These are phyloP conservation scores for Hymenoscyphus linearis DNA, from an alignment of 2,329 filamentous ascomycete species.

Conservation along the genomic window DNA sequence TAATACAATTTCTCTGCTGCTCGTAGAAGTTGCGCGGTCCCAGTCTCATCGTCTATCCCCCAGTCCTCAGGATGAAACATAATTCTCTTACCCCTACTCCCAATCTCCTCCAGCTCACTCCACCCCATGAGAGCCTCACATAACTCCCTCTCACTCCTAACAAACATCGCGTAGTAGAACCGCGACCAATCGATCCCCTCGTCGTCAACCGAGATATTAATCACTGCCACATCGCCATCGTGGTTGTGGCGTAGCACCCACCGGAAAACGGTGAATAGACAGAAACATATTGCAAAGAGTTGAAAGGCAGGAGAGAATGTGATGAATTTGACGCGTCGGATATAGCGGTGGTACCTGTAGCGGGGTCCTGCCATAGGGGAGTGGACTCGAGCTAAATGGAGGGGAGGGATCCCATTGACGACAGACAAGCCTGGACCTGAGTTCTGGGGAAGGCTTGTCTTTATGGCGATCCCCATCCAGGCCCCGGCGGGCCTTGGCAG, in stretches of 20 bases:
- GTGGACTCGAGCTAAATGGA: too few relatives aligned
- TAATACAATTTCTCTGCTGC: conserved; percentile 22
- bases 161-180: conserved; percentile 28
- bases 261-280: conserved; percentile 16
- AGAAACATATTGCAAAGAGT: conserved; percentile 11
- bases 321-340: conserved; percentile 19
- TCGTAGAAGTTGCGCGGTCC: conserved; percentile 23
- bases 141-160: conserved; percentile 24
- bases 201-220: conserved; percentile 17
- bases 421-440: not conserved
- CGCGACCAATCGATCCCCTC: conserved; percentile 23
- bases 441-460: not conserved
- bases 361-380: conserved; percentile 18
- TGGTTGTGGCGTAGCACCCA: conserved; percentile 25
- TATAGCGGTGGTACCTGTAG: too few relatives aligned
- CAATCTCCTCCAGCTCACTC: conserved; percentile 27
- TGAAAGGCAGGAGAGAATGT: conserved; percentile 15
- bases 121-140: conserved; percentile 29
- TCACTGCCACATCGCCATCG: conserved; percentile 10
- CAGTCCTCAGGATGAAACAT: conserved; percentile 28
- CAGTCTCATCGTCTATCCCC: conserved; percentile 21
- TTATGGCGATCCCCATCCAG: too few relatives aligned
- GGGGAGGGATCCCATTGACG: too few relatives aligned
- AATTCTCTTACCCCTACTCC: conserved; percentile 21
- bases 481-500: too few relatives aligned